Base-by-base conservation (phyloP, 1,139 yeast species). In the Kazachstania sp. region DNA sequence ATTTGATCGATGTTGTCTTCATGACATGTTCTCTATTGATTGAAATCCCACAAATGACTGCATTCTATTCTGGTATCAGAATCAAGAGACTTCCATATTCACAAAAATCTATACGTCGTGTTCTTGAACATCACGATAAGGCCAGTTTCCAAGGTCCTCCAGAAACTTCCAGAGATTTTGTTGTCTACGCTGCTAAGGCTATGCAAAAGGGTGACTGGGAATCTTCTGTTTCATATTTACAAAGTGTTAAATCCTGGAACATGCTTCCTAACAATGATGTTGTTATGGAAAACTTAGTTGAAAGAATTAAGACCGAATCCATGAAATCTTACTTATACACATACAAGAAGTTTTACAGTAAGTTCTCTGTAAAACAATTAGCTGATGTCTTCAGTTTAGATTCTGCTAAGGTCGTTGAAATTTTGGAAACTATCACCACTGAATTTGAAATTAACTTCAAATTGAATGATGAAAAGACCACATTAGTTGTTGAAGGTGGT, bases 101-200 rank as follows among this genome's bases (percentile, higher is more conserved):
- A 50, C 73, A 83, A 59, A 88, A 87, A 70, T 86, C 96, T 36
- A 88, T 92, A 75, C 83, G 94, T 71, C 82, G 95, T 66, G 80
- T 86, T 69, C 78, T 92, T 59, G 98, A 92, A 65, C 86, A 85
- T 72, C 90, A 86, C 64, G 96, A 90, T 66, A 84, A 94, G 68
- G 96, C 92, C 68, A 86, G 84, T 53, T 92, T 92, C 74, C 87
- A 90, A 55, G 98, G 98, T 37, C 98, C 98, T 40, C 97, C 97
- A 49, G 98, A 92, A 71, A 86, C 92, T 68, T 86, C 95, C 46
- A 84, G 95, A 64, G 99, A 92, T 68, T 88, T 80, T 69, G 83
- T 92, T 60, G 83, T 92, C 75, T 90, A 86, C 67, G 95, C 97
- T 45, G 94, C 97, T 41, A 83, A 83, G 69, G 82, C 88, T 41